Evolutionary conservation across 169 alveolate genomes (phyloP), one percentile per base, ranked within the genome.

Genomic region (Plasmodium malariae): DNA sequence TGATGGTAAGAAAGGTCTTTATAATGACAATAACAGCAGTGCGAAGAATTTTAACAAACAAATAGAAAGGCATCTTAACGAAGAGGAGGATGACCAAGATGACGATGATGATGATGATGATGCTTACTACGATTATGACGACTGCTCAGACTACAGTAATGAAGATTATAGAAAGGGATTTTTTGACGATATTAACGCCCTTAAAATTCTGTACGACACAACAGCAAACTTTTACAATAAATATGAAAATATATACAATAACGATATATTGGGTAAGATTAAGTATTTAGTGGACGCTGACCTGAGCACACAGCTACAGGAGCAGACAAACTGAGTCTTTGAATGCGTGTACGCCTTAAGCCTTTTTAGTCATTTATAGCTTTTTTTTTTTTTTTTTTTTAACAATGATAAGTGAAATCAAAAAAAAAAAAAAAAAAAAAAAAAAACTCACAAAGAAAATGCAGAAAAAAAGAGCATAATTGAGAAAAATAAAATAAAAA

Each of bases 111-210:
- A 80, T 48, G 83, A 65, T n/a, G 90, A 78, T 14, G 76, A 80
- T 9, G 78, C 69, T 30, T 34, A 65, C 32, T 34, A 67, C 49
- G 83, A 80, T 12, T 51, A 80, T 55, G 76, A 78, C 14, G 89
- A 80, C 24, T 80, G 83, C 14, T 80, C 90, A 37, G 90, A 80
- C 28, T 80, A 65, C 34, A 80, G 90, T 28, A 49, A 57, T 59
- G 90, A 80, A 26, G 90, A 80, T 49, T 80, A 67, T 57, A 65
- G 90, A 65, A 63, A 80, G 28, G 90, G 90, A 1, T 80, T 80
- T 45, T 80, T 80, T 43, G 90, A 80, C 17, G 83, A 80, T 65
- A 80, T 80, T 28, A 80, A 80, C 34, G 67, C 90, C 2, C 65
- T 80, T 36, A 80, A 80, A 65, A 80, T 67, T 37, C 30, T 80